Conservation (phyloP, 306 rosid genomes). For the Malus orientalis region DNA sequence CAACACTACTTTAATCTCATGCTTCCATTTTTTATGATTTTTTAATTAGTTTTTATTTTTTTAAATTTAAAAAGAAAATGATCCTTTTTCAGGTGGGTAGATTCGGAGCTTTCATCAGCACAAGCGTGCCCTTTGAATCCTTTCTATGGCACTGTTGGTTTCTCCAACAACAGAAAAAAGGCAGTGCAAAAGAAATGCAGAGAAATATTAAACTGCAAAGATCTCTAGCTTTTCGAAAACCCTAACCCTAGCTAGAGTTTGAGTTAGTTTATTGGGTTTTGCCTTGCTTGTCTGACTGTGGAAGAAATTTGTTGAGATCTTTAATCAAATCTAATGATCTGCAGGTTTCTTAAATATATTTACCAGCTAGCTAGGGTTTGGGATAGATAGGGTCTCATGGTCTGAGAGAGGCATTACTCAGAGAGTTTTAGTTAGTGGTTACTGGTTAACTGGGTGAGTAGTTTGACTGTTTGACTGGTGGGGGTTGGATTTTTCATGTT, state of each 20-base stretch:
- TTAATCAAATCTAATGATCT: background rate
- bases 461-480: background rate
- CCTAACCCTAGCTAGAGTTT: background rate
- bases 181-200: background rate
- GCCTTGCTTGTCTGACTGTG: background rate
- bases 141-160: slow-evolving; percentile 26
- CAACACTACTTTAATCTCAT: background rate
- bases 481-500: background rate
- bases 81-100: slow-evolving; percentile 6
- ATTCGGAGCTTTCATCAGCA: slow-evolving; percentile 20
- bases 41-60: background rate
- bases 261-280: background rate
- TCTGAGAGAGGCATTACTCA: background rate
- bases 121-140: slow-evolving; percentile 36
- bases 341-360: background rate
- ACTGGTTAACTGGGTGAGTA: background rate
- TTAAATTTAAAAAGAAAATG: background rate
- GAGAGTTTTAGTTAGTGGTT: background rate
- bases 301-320: background rate
- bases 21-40: background rate
- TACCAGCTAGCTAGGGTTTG: background rate
- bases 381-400: background rate
- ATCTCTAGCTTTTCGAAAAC: background rate
- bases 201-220: background rate
- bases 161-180: slow-evolving; percentile 6